phyloP scores from a whole-genome alignment of 495 filamentous ascomycete species.

The Penicillium subrubescens region DNA sequence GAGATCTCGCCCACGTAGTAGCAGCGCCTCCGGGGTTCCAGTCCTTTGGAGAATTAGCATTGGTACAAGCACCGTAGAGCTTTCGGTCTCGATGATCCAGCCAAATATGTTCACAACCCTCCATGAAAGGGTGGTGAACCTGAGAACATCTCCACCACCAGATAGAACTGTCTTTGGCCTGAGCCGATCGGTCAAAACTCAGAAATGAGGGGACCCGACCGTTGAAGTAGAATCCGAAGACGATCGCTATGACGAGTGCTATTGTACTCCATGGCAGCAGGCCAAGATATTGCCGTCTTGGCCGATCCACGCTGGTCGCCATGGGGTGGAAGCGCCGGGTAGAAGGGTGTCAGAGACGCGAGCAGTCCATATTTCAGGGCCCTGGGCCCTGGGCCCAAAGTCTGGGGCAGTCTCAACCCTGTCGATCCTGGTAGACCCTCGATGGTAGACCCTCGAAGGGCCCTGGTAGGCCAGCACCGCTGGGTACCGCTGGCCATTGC shows the following conservation, averaged over 20 bases:
- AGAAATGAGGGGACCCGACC: background rate
- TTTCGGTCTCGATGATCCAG: slow-evolving; percentile 12
- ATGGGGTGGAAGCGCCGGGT: background rate
- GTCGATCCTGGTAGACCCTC: background rate
- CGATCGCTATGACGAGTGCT: background rate
- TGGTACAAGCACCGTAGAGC: slow-evolving; percentile 15
- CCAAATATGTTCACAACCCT: slow-evolving; percentile 22
- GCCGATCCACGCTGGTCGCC: background rate
- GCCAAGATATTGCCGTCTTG: background rate
- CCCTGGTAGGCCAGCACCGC: background rate
- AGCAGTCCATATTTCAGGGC: background rate
- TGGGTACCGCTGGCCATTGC: background rate
- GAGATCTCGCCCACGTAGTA: background rate
- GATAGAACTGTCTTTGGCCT: background rate
- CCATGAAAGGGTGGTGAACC: slow-evolving; percentile 14
- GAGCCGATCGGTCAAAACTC: background rate
- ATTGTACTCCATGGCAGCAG: background rate
- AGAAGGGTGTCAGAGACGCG: background rate
- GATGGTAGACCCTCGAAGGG: background rate
- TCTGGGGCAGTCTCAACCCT: background rate
- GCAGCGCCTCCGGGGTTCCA: slow-evolving; percentile 8
- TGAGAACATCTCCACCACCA: slow-evolving; percentile 7
- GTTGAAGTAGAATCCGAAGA: background rate
- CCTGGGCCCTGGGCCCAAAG: background rate
- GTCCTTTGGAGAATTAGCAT: background rate